Conservation (phyloP, 2,329 filamentous ascomycete species). For the Lasiodiplodia sp. region DNA sequence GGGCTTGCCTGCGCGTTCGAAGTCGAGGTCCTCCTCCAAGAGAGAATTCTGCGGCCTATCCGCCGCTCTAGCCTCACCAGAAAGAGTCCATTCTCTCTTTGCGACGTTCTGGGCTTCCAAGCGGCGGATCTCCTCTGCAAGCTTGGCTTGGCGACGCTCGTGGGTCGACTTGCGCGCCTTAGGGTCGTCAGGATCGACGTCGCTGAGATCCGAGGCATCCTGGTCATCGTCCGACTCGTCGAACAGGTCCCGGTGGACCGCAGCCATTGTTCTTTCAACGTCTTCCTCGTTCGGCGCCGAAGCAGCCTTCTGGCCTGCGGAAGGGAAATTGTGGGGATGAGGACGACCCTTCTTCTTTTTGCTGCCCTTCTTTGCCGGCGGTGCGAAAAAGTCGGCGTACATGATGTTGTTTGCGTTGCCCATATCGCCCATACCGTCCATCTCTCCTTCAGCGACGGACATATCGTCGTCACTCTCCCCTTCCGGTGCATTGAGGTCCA, state of each 20-base stretch:
- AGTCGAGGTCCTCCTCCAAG: conserved; percentile 92
- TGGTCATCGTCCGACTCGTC: conserved; percentile 72
- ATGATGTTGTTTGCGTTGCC: conserved; percentile 86
- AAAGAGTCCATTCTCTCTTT: conserved; percentile 88
- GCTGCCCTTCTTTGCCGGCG: conserved; percentile 75
- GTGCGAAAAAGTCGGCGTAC: conserved; percentile 93
- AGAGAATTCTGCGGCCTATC: conserved; percentile 91
- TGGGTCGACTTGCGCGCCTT: conserved; percentile 82
- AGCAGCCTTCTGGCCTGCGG: conserved; percentile 45
- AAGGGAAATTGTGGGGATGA: conserved; percentile 60
- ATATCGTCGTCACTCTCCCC: conserved; percentile 71
- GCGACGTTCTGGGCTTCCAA: conserved; percentile 89
- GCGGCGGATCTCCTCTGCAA: conserved; percentile 88
- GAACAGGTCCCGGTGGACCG: conserved; percentile 89
- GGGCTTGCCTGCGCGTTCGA: conserved; percentile 93
- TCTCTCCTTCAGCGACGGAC: conserved; percentile 63
- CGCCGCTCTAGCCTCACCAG: conserved; percentile 83
- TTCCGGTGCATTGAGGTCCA: conserved; percentile 75
- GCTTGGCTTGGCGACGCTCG: conserved; percentile 83
- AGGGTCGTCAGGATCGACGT: conserved; percentile 70
- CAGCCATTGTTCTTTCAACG: conserved; percentile 81
- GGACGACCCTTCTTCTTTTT: conserved; percentile 61
- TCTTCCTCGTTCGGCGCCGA: conserved; percentile 63
- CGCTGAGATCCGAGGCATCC: conserved; percentile 71
- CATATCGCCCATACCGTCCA: conserved; percentile 60